Evolutionary conservation across 495 filamentous ascomycete species (phyloP).

Genomic region (Penicillium coffeae): DNA sequence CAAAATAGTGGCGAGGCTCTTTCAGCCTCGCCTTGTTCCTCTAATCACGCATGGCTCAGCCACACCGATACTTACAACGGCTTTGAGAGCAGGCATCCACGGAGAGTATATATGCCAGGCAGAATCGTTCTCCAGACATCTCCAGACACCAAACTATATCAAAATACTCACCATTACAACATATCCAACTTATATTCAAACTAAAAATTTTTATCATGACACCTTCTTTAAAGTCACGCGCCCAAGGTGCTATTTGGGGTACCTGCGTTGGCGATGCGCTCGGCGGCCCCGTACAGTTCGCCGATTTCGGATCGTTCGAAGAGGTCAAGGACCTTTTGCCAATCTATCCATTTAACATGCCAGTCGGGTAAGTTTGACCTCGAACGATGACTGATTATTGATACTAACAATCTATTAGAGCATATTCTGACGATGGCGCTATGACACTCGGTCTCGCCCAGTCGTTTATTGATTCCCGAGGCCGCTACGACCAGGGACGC

Average conservation of each 20-base stretch:
- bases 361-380: conserved; percentile 18
- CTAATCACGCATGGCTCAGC: neutral
- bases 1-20: too few species aligned
- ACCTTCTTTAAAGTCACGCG: conserved; percentile 19
- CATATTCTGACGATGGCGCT: conserved; percentile 46
- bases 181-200: too few species aligned
- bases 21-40: neutral
- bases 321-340: conserved; percentile 26
- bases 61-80: neutral
- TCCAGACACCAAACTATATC: too few species aligned
- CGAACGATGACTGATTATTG: neutral
- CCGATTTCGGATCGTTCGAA: conserved; percentile 31
- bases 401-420: conserved; percentile 21
- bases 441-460: conserved; percentile 46
- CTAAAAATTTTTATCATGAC: conserved; percentile 5
- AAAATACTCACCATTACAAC: too few species aligned
- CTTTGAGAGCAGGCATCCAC: too few species aligned
- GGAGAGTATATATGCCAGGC: too few species aligned
- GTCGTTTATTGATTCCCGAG: conserved; percentile 31
- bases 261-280: conserved; percentile 47
- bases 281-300: conserved; percentile 45
- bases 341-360: conserved; percentile 18
- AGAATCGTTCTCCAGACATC: too few species aligned
- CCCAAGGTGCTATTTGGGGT: conserved; percentile 41
- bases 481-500: conserved; percentile 23